Evolutionary conservation across 345 rosid species (phyloP).

Genomic region (Salix purpurea): DNA sequence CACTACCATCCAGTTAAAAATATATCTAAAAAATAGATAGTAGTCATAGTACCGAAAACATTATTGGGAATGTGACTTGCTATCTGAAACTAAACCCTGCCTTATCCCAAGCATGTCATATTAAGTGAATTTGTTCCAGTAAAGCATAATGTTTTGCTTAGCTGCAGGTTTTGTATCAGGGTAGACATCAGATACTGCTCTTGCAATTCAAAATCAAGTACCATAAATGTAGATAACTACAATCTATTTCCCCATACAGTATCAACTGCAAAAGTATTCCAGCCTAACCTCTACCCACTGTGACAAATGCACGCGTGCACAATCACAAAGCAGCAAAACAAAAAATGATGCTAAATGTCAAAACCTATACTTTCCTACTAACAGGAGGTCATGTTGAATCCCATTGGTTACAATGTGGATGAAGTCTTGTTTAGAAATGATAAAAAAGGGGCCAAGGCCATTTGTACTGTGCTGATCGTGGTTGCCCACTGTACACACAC

Average conservation of each 20-base stretch:
- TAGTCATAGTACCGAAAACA: neutral
- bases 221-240: neutral
- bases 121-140: neutral
- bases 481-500: neutral
- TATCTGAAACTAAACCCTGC: neutral
- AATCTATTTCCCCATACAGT: neutral
- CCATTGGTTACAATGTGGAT: neutral
- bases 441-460: neutral
- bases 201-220: neutral
- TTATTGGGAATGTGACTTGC: neutral
- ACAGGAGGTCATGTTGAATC: neutral
- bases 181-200: neutral
- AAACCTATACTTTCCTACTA: neutral
- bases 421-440: neutral
- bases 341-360: neutral
- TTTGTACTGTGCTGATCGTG: neutral
- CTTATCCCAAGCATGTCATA: neutral
- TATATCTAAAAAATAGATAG: neutral
- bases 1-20: neutral
- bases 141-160: neutral
- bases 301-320: neutral
- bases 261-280: neutral
- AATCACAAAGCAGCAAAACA: neutral
- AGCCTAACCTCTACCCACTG: neutral
- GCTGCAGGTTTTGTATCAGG: neutral